Conservation (phyloP, 805 yeast genomes). For the Schwanniomyces yamadae region DNA sequence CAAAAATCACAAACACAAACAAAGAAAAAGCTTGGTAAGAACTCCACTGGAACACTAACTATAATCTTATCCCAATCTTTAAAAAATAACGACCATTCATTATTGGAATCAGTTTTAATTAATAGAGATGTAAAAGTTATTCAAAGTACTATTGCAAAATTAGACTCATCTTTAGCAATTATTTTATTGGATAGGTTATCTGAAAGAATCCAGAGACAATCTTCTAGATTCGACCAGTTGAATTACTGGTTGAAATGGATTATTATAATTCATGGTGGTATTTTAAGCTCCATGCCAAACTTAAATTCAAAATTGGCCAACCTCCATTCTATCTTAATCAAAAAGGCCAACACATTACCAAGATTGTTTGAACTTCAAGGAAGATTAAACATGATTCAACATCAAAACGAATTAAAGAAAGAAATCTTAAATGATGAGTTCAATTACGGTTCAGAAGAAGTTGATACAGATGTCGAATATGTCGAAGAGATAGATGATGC, state of each 20-base stretch:
- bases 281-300: conserved; percentile 42
- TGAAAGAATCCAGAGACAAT: conserved; percentile 52
- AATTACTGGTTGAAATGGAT: conserved; percentile 59
- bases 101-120: conserved; percentile 78
- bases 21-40: conserved; percentile 48
- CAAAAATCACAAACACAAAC: conserved; percentile 30
- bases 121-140: conserved; percentile 52
- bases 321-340: conserved; percentile 46
- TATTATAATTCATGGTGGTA: conserved; percentile 51
- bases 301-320: conserved; percentile 37
- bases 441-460: conserved; percentile 25
- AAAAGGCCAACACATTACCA: conserved; percentile 49
- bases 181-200: conserved; percentile 51
- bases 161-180: conserved; percentile 50
- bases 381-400: conserved; percentile 46
- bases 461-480: conserved; percentile 62
- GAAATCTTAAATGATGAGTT: conserved; percentile 33
- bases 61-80: conserved; percentile 87
- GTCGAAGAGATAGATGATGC: conserved; percentile 66
- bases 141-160: conserved; percentile 47
- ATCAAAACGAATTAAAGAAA: conserved; percentile 40
- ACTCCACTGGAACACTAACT: conserved; percentile 69
- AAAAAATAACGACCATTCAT: conserved; percentile 78
- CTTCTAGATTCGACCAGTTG: conserved; percentile 48
- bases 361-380: conserved; percentile 52